Evolutionary conservation across 1,284 basidiomycete genomes (phyloP).

Genomic region (Cerioporus squamosus): DNA sequence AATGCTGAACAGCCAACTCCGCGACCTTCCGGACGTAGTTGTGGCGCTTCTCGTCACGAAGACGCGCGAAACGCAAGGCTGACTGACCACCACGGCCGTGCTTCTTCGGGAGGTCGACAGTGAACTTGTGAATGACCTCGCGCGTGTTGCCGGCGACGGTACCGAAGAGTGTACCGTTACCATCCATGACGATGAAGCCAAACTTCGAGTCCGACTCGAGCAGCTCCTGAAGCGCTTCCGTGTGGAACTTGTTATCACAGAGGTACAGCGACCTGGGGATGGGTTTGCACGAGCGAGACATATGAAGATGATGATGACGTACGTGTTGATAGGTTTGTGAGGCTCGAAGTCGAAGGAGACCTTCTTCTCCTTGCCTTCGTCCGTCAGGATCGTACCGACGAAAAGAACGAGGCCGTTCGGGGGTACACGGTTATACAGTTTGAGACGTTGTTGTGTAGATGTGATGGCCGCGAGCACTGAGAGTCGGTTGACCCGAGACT

Average conservation of each 20-base stretch:
- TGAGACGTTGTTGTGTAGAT: conserved; percentile 97
- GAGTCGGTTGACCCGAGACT: conserved; percentile 97
- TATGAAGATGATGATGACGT: conserved; percentile 35
- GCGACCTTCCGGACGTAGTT: conserved; percentile 99
- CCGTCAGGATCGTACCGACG: conserved; percentile 97
- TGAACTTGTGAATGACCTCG: conserved; percentile 97
- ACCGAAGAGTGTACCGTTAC: conserved; percentile 96
- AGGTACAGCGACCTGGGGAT: conserved; percentile 87
- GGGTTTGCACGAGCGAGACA: background rate
- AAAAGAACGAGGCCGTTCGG: conserved; percentile 98
- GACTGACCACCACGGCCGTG: conserved; percentile 99
- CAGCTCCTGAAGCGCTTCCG: conserved; percentile 95
- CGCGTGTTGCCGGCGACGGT: conserved; percentile 97
- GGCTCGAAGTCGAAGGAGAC: conserved; percentile 98
- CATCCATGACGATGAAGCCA: conserved; percentile 99
- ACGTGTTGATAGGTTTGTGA: conserved; percentile 99
- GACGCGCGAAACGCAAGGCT: conserved; percentile 98
- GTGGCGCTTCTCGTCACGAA: conserved; percentile 99
- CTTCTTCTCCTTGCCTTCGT: conserved; percentile 99
- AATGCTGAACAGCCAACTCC: conserved; percentile 96
- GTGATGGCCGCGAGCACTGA: conserved; percentile 99
- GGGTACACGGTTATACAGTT: conserved; percentile 95
- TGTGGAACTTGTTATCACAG: conserved; percentile 99
- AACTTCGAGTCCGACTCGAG: conserved; percentile 98
- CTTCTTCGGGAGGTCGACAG: conserved; percentile 99